These are phyloP conservation scores for Lycium barbarum DNA, from an alignment of 257 asterid species.

Conservation along the genomic window DNA sequence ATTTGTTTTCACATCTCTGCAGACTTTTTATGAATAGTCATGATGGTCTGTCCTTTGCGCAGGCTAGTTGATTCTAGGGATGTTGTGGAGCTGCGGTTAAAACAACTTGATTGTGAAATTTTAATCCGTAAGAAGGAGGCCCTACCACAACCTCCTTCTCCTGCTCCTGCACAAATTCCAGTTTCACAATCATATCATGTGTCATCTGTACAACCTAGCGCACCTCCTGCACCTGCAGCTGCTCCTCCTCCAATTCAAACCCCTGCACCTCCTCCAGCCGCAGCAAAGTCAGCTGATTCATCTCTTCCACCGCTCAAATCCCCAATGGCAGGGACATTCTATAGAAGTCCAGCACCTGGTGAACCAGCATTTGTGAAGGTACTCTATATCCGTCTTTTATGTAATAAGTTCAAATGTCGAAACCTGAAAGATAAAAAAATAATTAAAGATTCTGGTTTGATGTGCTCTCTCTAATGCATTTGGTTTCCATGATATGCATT, in stretches of 20 bases:
- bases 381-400: slow-evolving; percentile 18
- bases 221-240: slow-evolving; percentile 46
- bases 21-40: slow-evolving; percentile 24
- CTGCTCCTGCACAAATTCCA: slow-evolving; percentile 48
- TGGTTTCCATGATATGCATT: slow-evolving; percentile 16
- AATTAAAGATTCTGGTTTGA: neutral
- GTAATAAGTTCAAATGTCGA: neutral
- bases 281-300: slow-evolving; percentile 62
- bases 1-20: slow-evolving; percentile 27
- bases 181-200: slow-evolving; percentile 56
- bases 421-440: neutral
- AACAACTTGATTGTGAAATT: slow-evolving; percentile 77
- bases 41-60: slow-evolving; percentile 44
- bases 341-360: slow-evolving; percentile 82
- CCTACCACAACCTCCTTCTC: slow-evolving; percentile 62
- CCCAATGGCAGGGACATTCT: slow-evolving; percentile 97
- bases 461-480: neutral
- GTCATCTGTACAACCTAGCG: slow-evolving; percentile 41
- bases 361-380: slow-evolving; percentile 92
- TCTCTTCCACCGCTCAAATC: slow-evolving; percentile 72
- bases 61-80: slow-evolving; percentile 91
- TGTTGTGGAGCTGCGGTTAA: slow-evolving; percentile 77
- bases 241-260: slow-evolving; percentile 53
- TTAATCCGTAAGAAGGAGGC: slow-evolving; percentile 91
- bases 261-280: slow-evolving; percentile 53